Conservation (phyloP, 2,329 filamentous ascomycete species). For the Claviceps purpurea region DNA sequence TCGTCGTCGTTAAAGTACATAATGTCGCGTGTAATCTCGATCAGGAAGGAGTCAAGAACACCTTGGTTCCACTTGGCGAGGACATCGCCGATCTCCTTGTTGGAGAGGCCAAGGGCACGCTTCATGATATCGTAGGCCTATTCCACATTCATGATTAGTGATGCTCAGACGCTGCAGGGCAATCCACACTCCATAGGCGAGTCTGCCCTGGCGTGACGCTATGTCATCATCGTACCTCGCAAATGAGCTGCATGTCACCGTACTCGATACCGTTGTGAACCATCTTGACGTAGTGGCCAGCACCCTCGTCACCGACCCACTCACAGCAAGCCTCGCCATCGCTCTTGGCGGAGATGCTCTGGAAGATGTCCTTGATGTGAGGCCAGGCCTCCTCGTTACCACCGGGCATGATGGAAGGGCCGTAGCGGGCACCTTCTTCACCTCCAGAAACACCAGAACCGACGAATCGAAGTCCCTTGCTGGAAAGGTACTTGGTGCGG, state of each 20-base stretch:
- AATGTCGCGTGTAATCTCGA: constrained; percentile 97
- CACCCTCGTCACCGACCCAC: constrained; percentile 98
- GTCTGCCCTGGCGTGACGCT: neutral
- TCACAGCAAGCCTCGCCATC: constrained; percentile 96
- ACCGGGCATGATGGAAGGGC: constrained; percentile 96
- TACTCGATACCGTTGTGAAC: constrained; percentile 99
- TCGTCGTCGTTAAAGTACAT: constrained; percentile 98
- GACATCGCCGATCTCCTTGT: constrained; percentile 93
- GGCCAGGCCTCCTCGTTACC: constrained; percentile 97
- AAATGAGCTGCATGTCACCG: constrained; percentile 99
- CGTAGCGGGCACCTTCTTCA: constrained; percentile 97
- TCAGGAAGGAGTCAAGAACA: constrained; percentile 96
- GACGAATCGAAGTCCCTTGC: constrained; percentile 90
- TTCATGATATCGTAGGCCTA: constrained; percentile 99
- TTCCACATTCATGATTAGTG: neutral
- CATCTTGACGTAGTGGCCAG: constrained; percentile 99
- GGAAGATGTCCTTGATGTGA: constrained; percentile 97
- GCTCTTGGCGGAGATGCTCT: constrained; percentile 94
- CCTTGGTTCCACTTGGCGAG: constrained; percentile 97
- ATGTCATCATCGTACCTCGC: constrained; percentile 55
- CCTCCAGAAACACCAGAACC: constrained; percentile 96
- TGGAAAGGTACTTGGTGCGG: constrained; percentile 73
- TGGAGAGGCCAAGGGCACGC: constrained; percentile 76
- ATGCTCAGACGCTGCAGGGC: neutral
- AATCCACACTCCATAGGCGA: neutral